Evolutionary conservation across 768 basidiomycete species (phyloP).

Genomic region (Mycena sanguinolenta): DNA sequence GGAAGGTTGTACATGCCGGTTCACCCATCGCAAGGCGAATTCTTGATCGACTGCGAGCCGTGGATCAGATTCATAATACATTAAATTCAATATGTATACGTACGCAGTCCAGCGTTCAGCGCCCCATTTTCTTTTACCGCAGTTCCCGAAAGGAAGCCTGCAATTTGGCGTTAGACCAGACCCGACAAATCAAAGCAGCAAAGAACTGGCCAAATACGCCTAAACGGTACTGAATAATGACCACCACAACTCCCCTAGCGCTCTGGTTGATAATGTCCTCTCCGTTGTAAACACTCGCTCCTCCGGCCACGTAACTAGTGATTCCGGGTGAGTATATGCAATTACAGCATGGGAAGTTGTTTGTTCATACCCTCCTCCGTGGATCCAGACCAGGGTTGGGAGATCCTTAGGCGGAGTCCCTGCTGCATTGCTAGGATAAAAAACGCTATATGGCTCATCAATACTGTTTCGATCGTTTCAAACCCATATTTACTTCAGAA

Average conservation of each 20-base stretch:
- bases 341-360: background rate
- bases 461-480: background rate
- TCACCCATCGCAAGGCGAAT: constrained; percentile 49
- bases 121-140: constrained; percentile 45
- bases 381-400: constrained; percentile 60
- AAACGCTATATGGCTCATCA: constrained; percentile 44
- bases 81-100: constrained; percentile 26
- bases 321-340: constrained; percentile 35
- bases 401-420: constrained; percentile 39
- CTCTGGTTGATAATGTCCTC: constrained; percentile 53
- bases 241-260: constrained; percentile 51
- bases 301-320: constrained; percentile 48
- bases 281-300: constrained; percentile 46
- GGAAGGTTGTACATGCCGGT: constrained; percentile 40
- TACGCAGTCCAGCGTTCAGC: constrained; percentile 49
- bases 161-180: background rate
- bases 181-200: background rate
- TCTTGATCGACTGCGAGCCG: constrained; percentile 46
- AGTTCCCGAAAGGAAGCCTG: constrained; percentile 48
- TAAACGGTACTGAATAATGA: constrained; percentile 58
- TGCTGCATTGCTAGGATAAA: constrained; percentile 48
- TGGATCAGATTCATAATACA: background rate
- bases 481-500: background rate
- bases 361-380: constrained; percentile 48
- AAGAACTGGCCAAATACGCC: constrained; percentile 49